Percentiles rank a stretch among this genome's conserved stretches.
Evolutionary conservation across 2,329 filamentous ascomycete genomes (phyloP).

Genomic region (Esteya vermicola): DNA sequence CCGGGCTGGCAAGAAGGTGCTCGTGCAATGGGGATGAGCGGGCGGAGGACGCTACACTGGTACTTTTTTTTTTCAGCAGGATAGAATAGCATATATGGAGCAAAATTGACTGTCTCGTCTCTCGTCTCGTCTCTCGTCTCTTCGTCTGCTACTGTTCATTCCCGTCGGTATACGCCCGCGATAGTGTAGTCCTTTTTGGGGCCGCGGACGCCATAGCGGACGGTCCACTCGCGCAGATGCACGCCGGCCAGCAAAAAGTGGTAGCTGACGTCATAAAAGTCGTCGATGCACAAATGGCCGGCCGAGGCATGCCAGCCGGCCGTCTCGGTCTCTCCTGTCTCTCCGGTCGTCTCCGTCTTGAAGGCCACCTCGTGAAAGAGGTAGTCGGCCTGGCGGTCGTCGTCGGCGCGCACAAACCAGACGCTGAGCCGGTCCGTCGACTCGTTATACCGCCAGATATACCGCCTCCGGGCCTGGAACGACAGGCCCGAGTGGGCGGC

Average conservation of each 20-base stretch:
- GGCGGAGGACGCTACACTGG: not conserved
- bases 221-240: constrained; percentile 40
- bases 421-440: constrained; percentile 45
- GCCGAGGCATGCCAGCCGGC: constrained; percentile 48
- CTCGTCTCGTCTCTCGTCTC: not conserved
- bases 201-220: constrained; percentile 53
- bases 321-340: not conserved
- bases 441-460: constrained; percentile 59
- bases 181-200: constrained; percentile 63
- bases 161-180: constrained; percentile 29
- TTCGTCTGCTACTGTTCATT: not conserved
- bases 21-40: constrained; percentile 44
- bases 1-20: constrained; percentile 46
- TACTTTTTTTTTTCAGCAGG: too few relatives aligned
- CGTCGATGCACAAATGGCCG: constrained; percentile 55
- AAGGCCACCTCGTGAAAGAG: constrained; percentile 66
- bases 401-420: constrained; percentile 58
- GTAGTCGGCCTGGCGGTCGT: constrained; percentile 50
- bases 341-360: not conserved
- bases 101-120: too few relatives aligned
- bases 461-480: constrained; percentile 50
- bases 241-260: constrained; percentile 49
- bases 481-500: constrained; percentile 30
- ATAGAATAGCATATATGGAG: too few relatives aligned
- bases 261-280: constrained; percentile 58